These are phyloP conservation scores for Smallanthus sonchifolius DNA, from an alignment of 129 eudicot species.

Conservation along the genomic window DNA sequence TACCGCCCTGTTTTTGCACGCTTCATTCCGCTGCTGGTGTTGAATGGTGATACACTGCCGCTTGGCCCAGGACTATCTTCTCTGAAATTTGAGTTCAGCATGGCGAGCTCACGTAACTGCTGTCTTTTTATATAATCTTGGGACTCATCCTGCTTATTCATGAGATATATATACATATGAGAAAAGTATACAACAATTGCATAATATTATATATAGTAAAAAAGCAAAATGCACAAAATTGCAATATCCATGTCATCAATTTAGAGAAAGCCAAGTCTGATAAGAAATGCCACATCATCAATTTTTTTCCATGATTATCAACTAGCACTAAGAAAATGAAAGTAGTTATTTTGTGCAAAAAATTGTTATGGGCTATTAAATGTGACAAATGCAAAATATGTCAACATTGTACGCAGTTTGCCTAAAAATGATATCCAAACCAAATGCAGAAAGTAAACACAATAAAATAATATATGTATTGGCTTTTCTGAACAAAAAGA, in stretches of 20 bases:
- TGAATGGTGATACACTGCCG: constrained; percentile 87
- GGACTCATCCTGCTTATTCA: constrained; percentile 63
- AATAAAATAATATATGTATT: no score
- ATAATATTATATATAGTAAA: not conserved
- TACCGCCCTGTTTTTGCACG: constrained; percentile 85
- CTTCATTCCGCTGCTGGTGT: constrained; percentile 82
- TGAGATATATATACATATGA: not conserved
- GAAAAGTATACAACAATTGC: not conserved
- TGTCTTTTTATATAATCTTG: constrained; percentile 82
- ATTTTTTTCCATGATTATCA: not conserved
- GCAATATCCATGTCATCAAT: not conserved
- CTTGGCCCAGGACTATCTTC: constrained; percentile 99
- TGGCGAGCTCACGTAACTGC: constrained; percentile 79
- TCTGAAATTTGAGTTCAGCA: constrained; percentile 86
- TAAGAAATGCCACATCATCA: not conserved
- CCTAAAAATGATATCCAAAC: no score
- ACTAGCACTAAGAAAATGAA: not conserved
- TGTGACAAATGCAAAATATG: no score
- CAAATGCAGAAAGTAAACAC: no score
- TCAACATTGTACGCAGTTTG: no score
- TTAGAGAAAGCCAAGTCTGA: not conserved
- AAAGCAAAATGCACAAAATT: not conserved
- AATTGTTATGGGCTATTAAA: no score
- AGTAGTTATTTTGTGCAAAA: no score
- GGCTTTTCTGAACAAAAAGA: no score